Base-by-base conservation (phyloP, 2,329 filamentous ascomycete genomes). In the Venturia aucupariae region DNA sequence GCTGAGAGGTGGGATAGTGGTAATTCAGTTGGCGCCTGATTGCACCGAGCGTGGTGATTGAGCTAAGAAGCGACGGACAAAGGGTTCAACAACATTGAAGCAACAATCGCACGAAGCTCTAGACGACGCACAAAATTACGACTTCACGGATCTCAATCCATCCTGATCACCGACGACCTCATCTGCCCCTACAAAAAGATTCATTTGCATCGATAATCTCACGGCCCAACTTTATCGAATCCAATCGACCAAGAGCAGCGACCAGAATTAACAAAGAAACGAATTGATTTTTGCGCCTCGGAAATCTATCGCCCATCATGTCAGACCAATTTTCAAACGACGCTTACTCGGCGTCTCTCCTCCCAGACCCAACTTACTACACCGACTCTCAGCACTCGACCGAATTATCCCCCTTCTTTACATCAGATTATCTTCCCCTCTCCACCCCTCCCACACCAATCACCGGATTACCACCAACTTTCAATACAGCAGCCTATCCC, bases 341-440 rank as follows among this genome's bases (percentile, higher is more conserved):
- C 15, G 27, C 51, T 8, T 57, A 35, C 51, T 57, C 51, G 19
- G 51, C 51, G 4, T 35, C 51, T 17, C 30, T 32, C 15, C 13
- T 32, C 15, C 27, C 51, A 35, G 30, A 57, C 8, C 15, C 27
- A 35, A 19, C 15, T 19, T 57, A 57, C 51, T 57, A 57, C 27
- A 19, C 51, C 51, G 51, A 57, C 27, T 1, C 27, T 3, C 51
- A 57, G 2, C 48, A 46, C 6, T 17, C 44, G 2, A 57, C 30
- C 17, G 51, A 57, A 35, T 57, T 57, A 27, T 57, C 51, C 27
- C 51, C 51, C 5, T 57, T 57, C 30, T 57, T 57, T 30, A 57
- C 51, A 35, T 57, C 51, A 35, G 30, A 57, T 5, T 57, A 57
- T 24, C 51, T 57, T 5, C 51, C 51, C 51, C 51, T 57, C 27